These are phyloP conservation scores for Solanum lycopersicoides DNA, from an alignment of 257 asterid species.

Conservation along the genomic window DNA sequence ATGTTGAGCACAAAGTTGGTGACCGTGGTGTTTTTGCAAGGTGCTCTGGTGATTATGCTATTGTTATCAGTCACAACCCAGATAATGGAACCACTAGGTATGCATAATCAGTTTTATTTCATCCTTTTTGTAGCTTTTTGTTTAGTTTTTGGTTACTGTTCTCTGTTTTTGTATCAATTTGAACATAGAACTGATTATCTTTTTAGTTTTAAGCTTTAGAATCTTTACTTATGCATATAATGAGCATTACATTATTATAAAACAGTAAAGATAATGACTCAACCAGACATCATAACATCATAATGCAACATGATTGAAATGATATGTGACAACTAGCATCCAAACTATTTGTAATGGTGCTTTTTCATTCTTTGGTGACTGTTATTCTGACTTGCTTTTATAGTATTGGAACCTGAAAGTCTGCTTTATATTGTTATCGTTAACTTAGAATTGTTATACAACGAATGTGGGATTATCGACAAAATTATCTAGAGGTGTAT, in stretches of 20 bases:
- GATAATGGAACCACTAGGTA: conserved; percentile 73
- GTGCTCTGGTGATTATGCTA: conserved; percentile 68
- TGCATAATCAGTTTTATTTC: not conserved
- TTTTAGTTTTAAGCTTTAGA: not conserved
- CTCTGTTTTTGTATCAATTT: not conserved
- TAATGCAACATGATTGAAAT: not conserved
- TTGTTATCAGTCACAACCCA: conserved; percentile 70
- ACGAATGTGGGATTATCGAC: not conserved
- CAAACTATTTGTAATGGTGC: not conserved
- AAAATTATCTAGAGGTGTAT: not conserved
- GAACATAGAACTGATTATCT: not conserved
- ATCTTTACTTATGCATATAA: no score
- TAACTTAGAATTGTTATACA: not conserved
- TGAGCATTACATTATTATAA: not conserved
- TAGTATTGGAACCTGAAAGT: not conserved
- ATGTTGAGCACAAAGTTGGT: conserved; percentile 70
- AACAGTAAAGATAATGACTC: not conserved
- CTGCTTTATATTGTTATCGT: not conserved
- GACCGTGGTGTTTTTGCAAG: conserved; percentile 70
- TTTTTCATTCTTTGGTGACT: not conserved
- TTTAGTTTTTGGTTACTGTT: not conserved
- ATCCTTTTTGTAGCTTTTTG: not conserved
- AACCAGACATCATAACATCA: not conserved
- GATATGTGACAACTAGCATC: not conserved
- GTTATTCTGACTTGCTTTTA: not conserved